Base-by-base conservation (phyloP, 2,329 filamentous ascomycete genomes). In the Fusarium mexicanum region DNA sequence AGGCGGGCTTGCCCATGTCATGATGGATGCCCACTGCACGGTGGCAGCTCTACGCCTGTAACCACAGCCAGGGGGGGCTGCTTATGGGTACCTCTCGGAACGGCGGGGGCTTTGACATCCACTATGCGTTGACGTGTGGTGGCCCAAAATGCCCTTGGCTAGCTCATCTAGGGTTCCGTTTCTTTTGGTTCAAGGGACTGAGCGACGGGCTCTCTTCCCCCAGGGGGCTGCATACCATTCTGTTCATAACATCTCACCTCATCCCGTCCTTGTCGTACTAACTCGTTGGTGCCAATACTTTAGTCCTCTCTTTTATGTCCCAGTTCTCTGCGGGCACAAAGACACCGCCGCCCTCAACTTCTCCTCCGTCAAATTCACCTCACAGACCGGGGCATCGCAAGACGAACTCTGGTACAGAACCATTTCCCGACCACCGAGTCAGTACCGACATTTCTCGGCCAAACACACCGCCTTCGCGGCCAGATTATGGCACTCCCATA, bases 281-380 rank as follows among this genome's bases (percentile, higher is more conserved):
- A 79, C 71, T 64, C 51, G 37, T 67, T 69, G 58, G 53, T 72
- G 47, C 68, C 48, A 48, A 78, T 69, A 65, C 63, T 74, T 55
- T 82, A 97, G 94, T 97, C 65, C 87, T 95, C 78, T 97, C 94
- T 78, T 97, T 97, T 84, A 96, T 97, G 89, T 94, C 93, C 83
- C 91, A 92, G 84, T 91, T 93, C 86, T 92, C 92, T 75, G 85
- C 85, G 74, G 82, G 84, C 68, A 83, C 85, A 77, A 85, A 85
- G 71, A 82, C 83, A 74, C 83, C 85, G 44, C 84, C 86, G 31
- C 84, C 85, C 63, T 81, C 85, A 64, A 83, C 84, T 43, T 86
- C 86, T 51, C 85, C 86, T 67, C 82, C 84, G 31, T 77, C 77
- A 59, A 81, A 84, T 57, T 78, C 80, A 61, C 78, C 81, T 64